Evolutionary conservation across 2,329 filamentous ascomycete species (phyloP), one percentile per base, ranked within the genome.

Genomic region (Aspergillus sclerotialis): DNA sequence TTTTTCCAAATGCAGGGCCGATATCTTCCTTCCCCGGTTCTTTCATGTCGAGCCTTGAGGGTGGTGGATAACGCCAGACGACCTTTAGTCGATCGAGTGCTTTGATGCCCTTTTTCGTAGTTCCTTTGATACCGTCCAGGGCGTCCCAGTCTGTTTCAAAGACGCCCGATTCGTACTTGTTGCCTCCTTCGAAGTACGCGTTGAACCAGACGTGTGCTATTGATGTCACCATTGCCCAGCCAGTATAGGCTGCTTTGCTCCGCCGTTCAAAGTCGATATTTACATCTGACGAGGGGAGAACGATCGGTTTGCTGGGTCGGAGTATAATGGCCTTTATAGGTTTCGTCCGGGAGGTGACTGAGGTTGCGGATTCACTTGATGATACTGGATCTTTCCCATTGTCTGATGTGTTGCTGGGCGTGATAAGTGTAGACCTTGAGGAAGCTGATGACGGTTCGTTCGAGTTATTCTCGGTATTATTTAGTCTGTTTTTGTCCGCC

Each of bases 151-250:
- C 72, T 16, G 79, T 78, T 41, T 80, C 76, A 53, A 84, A 85
- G 5, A 83, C 70, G 7, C 81, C 90, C 7, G 74, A 84, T 28
- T 80, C 73, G 31, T 83, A 73, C 0, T 85, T 70, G 11, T 69
- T 64, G 15, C 84, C 85, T 28, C 89, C 88, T 63, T 96, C 92
- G 50, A 96, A 96, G 61, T 80, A 96, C 2, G 80, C 71, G 53
- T 98, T 98, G 69, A 95, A 94, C 92, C 92, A 98, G 11, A 94
- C 85, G 52, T 96, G 90, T 0, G 89, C 89, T 7, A 96, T 81
- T 0, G 89, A 81, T 0, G 90, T 94, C 3, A 95, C 87, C 80
- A 96, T 86, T 0, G 86, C 88, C 46, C 86, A 76, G 1, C 87
- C 83, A 5, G 73, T 73, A 50, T 84, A 84, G 2, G 84, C 79